Evolutionary conservation across 169 alveolate species (phyloP).

Genomic region (Besnoitia besnoiti): DNA sequence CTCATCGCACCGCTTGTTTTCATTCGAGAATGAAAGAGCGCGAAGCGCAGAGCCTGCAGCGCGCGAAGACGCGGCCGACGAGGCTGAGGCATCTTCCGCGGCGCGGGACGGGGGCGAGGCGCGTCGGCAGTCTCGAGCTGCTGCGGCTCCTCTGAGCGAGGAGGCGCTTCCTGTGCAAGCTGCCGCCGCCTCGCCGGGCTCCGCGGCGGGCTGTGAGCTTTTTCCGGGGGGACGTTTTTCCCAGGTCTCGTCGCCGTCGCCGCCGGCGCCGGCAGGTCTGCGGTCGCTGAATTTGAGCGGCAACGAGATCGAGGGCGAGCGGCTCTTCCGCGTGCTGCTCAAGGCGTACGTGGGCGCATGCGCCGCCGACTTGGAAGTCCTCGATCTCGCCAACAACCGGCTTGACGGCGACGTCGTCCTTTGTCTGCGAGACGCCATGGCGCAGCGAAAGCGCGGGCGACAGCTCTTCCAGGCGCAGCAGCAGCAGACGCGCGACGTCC

Average conservation of each 20-base stretch:
- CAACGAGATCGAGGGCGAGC: slow-evolving; percentile 5
- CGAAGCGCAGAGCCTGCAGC: no score
- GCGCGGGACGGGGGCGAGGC: not conserved
- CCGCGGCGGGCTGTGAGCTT: not conserved
- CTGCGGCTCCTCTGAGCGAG: not conserved
- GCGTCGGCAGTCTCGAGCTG: not conserved
- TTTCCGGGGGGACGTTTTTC: not conserved
- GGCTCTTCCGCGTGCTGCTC: slow-evolving; percentile 4
- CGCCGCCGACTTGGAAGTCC: not conserved
- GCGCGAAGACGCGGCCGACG: no score
- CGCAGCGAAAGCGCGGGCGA: not conserved
- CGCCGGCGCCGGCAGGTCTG: not conserved
- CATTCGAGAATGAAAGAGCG: not conserved
- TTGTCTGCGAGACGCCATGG: not conserved
- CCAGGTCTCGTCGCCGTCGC: not conserved
- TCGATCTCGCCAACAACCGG: slow-evolving; percentile 5
- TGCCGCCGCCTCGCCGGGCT: not conserved
- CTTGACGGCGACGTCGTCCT: not conserved
- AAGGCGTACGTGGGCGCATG: not conserved
- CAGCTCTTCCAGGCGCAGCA: no score
- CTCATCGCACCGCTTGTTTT: not conserved
- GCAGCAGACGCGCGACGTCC: not conserved
- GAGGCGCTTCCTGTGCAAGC: not conserved
- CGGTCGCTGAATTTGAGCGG: not conserved
- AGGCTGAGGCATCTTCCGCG: no score